Evolutionary conservation across 2,329 filamentous ascomycete species (phyloP).

Genomic region (Cadophora sp.): DNA sequence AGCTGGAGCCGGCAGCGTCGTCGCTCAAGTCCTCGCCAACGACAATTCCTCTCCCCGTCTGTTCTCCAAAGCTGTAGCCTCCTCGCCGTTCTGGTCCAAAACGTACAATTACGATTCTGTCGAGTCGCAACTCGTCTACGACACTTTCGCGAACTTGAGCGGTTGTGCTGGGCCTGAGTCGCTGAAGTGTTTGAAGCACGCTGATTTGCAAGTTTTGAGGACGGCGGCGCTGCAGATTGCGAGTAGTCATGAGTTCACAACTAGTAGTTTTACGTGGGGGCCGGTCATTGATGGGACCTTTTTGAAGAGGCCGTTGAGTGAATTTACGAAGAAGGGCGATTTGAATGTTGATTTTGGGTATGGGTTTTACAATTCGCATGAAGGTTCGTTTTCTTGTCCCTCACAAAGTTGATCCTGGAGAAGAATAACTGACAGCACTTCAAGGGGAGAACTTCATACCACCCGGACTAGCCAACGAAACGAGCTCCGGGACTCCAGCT

Average conservation of each 20-base stretch:
- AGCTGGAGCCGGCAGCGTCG: constrained; percentile 59
- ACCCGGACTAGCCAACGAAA: constrained; percentile 49
- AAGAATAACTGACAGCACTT: not conserved
- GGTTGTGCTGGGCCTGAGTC: constrained; percentile 52
- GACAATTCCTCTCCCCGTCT: constrained; percentile 49
- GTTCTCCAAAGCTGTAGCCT: constrained; percentile 58
- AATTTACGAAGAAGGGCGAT: constrained; percentile 46
- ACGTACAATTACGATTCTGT: constrained; percentile 58
- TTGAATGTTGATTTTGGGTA: constrained; percentile 56
- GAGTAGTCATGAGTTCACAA: constrained; percentile 57
- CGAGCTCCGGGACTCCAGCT: constrained; percentile 45
- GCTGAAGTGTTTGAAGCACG: constrained; percentile 60
- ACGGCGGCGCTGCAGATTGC: constrained; percentile 58
- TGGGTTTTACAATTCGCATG: constrained; percentile 67
- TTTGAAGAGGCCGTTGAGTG: constrained; percentile 53
- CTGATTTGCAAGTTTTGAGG: constrained; percentile 59
- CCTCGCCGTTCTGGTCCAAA: constrained; percentile 59
- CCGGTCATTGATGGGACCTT: constrained; percentile 65
- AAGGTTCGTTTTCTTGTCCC: constrained; percentile 42
- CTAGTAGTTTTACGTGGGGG: constrained; percentile 63
- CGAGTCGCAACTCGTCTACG: constrained; percentile 53
- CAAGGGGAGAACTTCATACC: constrained; percentile 66
- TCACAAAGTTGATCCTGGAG: not conserved
- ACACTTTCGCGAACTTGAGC: constrained; percentile 50
- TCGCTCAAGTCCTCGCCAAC: constrained; percentile 59